These are phyloP conservation scores for Venturia asperata DNA, from an alignment of 2,329 filamentous ascomycete genomes.

Conservation along the genomic window DNA sequence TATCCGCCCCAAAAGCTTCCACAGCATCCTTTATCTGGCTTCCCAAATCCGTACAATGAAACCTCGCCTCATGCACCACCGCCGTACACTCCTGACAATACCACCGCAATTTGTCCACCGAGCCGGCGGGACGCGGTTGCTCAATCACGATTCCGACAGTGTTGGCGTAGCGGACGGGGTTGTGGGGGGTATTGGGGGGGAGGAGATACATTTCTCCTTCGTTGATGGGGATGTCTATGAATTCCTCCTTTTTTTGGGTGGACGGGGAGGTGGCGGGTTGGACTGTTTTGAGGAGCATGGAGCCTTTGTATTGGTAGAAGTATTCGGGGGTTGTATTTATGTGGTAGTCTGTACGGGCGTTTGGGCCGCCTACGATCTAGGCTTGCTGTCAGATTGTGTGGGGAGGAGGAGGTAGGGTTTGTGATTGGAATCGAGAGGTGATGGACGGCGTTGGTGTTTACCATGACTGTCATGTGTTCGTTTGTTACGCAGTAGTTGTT, in stretches of 20 bases:
- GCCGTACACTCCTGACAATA: constrained; percentile 69
- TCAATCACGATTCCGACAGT: constrained; percentile 94
- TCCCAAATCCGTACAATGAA: constrained; percentile 83
- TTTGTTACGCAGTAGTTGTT: constrained; percentile 98
- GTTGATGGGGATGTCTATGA: constrained; percentile 79
- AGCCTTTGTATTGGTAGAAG: constrained; percentile 94
- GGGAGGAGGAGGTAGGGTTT: neutral
- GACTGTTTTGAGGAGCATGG: constrained; percentile 89
- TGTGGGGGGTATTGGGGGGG: constrained; percentile 91
- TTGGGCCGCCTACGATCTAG: constrained; percentile 85
- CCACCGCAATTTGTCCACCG: constrained; percentile 78
- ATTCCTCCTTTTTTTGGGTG: constrained; percentile 37
- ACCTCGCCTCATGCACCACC: constrained; percentile 76
- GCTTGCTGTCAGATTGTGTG: constrained; percentile 26
- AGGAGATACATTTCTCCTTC: constrained; percentile 93
- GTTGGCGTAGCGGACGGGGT: constrained; percentile 85
- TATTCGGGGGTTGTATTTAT: constrained; percentile 95
- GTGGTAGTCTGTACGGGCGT: constrained; percentile 95
- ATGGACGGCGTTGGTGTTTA: constrained; percentile 30
- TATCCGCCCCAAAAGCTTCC: constrained; percentile 66
- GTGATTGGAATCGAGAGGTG: constrained; percentile 16
- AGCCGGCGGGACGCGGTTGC: constrained; percentile 64
- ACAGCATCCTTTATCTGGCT: constrained; percentile 93
- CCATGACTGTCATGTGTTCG: constrained; percentile 74
- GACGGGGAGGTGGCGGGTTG: constrained; percentile 41